Evolutionary conservation across 2,329 filamentous ascomycete species (phyloP).

Genomic region (Cordyceps fumosorosea): DNA sequence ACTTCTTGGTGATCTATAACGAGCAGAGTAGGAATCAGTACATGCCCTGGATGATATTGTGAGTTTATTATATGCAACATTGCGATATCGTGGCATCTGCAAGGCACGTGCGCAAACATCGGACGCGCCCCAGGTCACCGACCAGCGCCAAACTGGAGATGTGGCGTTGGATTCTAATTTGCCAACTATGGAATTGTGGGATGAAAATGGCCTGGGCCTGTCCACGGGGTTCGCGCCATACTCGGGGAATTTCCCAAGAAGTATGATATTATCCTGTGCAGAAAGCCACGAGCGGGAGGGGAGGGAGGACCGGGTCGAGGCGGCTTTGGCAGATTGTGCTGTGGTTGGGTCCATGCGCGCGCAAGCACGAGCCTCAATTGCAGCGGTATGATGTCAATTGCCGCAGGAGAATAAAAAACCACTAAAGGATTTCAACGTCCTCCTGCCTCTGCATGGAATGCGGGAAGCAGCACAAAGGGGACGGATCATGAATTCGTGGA

Average conservation of each 20-base stretch:
- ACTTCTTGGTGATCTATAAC: no score
- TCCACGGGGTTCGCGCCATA: background rate
- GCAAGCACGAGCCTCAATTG: background rate
- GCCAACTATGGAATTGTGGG: no score
- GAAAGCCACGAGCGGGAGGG: background rate
- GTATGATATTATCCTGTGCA: background rate
- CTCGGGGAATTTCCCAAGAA: background rate
- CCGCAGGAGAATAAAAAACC: background rate
- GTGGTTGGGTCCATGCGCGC: background rate
- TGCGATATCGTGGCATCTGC: no score
- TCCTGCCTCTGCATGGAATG: slow-evolving; percentile 4
- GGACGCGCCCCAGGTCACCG: background rate
- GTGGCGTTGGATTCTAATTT: background rate
- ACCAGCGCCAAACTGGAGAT: background rate
- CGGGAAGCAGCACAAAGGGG: background rate
- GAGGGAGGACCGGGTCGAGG: background rate
- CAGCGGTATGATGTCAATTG: background rate
- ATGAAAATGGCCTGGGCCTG: background rate
- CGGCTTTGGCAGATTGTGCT: background rate
- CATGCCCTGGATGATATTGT: background rate
- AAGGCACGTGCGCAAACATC: background rate
- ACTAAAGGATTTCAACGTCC: background rate
- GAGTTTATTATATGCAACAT: background rate
- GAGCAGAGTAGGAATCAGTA: no score
- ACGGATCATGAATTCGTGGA: background rate